phyloP scores from a whole-genome alignment of 2,329 filamentous ascomycete genomes.

The Aspergillus sp. region DNA sequence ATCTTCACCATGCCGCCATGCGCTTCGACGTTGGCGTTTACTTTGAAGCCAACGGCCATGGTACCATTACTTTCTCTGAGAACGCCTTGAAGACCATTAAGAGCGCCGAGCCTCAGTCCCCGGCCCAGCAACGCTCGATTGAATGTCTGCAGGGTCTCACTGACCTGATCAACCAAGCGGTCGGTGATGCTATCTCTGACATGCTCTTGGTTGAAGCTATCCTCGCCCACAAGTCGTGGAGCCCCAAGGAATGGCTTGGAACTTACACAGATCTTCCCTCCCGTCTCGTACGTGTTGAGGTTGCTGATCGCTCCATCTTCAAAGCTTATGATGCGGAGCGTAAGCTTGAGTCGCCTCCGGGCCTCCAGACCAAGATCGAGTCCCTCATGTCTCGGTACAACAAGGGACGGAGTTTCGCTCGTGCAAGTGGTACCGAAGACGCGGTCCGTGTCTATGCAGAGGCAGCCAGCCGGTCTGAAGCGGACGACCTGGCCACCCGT shows the following conservation, averaged over 20 bases:
- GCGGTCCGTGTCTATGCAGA: slow-evolving; percentile 94
- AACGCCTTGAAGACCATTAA: slow-evolving; percentile 73
- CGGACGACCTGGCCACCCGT: slow-evolving; percentile 80
- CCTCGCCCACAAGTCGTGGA: slow-evolving; percentile 90
- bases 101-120: slow-evolving; percentile 76
- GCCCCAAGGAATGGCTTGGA: slow-evolving; percentile 79
- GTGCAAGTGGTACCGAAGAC: slow-evolving; percentile 92
- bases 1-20: slow-evolving; percentile 92
- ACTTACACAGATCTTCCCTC: slow-evolving; percentile 95
- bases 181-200: slow-evolving; percentile 92
- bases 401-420: slow-evolving; percentile 80
- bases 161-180: slow-evolving; percentile 95
- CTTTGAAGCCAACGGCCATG: slow-evolving; percentile 97
- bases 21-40: slow-evolving; percentile 95
- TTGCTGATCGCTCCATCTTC: slow-evolving; percentile 81
- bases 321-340: slow-evolving; percentile 88
- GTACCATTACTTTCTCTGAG: slow-evolving; percentile 88
- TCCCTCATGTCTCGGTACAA: slow-evolving; percentile 82
- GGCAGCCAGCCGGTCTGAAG: slow-evolving; percentile 79
- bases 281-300: slow-evolving; percentile 86
- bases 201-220: slow-evolving; percentile 94
- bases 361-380: slow-evolving; percentile 81
- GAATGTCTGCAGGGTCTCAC: slow-evolving; percentile 76
- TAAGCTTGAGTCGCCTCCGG: slow-evolving; percentile 69
- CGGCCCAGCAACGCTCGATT: slow-evolving; percentile 82